Base-by-base conservation (phyloP, 805 yeast genomes). In the Ogataea salicorniae region DNA sequence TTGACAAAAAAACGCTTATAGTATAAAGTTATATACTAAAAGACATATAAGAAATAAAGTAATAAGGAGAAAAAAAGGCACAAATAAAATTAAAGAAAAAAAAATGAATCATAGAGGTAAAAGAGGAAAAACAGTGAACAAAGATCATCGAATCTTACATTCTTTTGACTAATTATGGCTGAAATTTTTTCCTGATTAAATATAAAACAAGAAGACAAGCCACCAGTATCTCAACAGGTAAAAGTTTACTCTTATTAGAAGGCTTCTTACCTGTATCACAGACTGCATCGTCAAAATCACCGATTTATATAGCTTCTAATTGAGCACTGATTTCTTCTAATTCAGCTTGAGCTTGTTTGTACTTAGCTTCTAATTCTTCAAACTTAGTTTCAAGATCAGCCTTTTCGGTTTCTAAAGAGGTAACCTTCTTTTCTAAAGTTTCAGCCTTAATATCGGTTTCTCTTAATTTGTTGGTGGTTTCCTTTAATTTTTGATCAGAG, bases 311-410 rank as follows among this genome's bases (percentile, higher is more conserved):
- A 58, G 81, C 81, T 73, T 94, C 98, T 72, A 94, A 84, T 75
- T 95, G 97, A 68, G 90, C 89, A 69, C 90, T 84, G 75, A 94
- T 91, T 74, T 91, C 97, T 62, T 94, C 98, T 75, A 94, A 80
- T 74, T 94, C 99, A 58, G 87, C 81, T 79, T 88, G 86, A 56
- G 96, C 92, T 57, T 81, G 77, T 66, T 76, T 75, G 80, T 89
- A 84, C 73, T 91, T 84, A 65, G 77, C 83, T 58, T 84, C 76
- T 69, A 92, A 74, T 66, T 88, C 96, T 75, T 92, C 98, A 64
- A 76, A 85, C 74, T 89, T 90, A 75, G 80, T 79, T 76, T 94
- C 97, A 80, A 87, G 79, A 54, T 84, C 87, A 59, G 88, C 94
- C 72, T 87, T 89, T 75, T 94, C 98, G 58, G 84, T 74, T 75